Conservation (phyloP, 495 filamentous ascomycete genomes). For the Lophiotrema nucula region DNA sequence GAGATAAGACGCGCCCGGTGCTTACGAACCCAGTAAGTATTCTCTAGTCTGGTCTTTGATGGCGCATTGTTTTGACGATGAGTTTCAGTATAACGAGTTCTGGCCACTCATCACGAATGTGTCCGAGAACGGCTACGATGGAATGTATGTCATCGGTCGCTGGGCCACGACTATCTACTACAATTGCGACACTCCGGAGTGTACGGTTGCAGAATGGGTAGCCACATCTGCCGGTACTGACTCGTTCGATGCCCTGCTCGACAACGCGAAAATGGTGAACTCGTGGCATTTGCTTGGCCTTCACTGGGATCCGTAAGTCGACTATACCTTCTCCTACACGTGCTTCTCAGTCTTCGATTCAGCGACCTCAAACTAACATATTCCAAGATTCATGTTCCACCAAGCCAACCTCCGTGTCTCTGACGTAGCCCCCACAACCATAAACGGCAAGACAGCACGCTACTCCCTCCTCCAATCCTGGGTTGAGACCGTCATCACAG, state of each 20-base stretch:
- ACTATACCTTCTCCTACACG: too few species aligned
- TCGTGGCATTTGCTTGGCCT: slow-evolving; percentile 56
- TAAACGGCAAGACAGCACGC: slow-evolving; percentile 50
- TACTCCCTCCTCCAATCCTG: slow-evolving; percentile 59
- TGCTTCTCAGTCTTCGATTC: too few species aligned
- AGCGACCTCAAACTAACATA: too few species aligned
- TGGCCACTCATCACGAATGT: not conserved
- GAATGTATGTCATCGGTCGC: slow-evolving; percentile 57
- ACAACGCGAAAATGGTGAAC: slow-evolving; percentile 50
- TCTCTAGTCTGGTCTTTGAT: too few species aligned
- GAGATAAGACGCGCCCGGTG: slow-evolving; percentile 59
- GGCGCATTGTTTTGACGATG: too few species aligned
- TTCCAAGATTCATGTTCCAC: slow-evolving; percentile 51
- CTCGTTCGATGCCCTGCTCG: slow-evolving; percentile 49
- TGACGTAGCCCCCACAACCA: slow-evolving; percentile 46
- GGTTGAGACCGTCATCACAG: slow-evolving; percentile 57
- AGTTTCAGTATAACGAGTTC: not conserved
- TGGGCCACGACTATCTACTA: slow-evolving; percentile 65
- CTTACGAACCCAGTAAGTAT: too few species aligned
- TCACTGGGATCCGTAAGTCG: slow-evolving; percentile 52
- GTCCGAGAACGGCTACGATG: slow-evolving; percentile 49
- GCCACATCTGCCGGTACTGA: slow-evolving; percentile 56
- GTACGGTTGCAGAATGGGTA: slow-evolving; percentile 59
- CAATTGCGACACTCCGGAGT: slow-evolving; percentile 57
- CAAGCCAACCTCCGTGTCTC: slow-evolving; percentile 59